Conservation (phyloP, 306 rosid species). For the Pachyrhizus erosus region DNA sequence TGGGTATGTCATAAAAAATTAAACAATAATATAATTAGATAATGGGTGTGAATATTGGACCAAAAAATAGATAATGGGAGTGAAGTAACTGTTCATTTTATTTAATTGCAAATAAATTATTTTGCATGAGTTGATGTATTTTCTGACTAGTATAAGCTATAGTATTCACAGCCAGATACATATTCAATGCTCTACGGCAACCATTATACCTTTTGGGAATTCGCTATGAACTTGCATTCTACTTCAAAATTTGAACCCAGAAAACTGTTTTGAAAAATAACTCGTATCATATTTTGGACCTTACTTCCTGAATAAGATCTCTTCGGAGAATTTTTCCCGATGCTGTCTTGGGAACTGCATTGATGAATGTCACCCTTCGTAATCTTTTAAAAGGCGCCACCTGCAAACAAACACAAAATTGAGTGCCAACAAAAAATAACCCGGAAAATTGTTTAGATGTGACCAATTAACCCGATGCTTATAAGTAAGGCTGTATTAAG, state of each 20-base stretch:
- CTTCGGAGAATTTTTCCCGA: constrained; percentile 92
- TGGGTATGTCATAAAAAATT: no score
- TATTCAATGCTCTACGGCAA: no score
- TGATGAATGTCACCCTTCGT: constrained; percentile 78
- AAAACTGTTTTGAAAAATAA: not conserved
- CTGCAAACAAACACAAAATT: constrained; percentile 49
- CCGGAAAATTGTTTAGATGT: not conserved
- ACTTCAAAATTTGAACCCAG: not conserved
- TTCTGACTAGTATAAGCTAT: not conserved
- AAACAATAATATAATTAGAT: not conserved
- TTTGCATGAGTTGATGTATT: not conserved
- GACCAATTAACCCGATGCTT: not conserved
- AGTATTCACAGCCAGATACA: not conserved
- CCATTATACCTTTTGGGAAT: not conserved
- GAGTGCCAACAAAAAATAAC: not conserved
- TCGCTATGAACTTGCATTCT: not conserved
- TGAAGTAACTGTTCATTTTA: not conserved
- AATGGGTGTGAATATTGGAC: not conserved
- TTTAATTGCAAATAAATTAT: not conserved
- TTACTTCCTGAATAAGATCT: constrained; percentile 77
- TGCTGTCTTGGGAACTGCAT: constrained; percentile 75
- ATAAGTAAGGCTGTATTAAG: no score
- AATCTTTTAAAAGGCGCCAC: constrained; percentile 90
- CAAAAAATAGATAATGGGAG: not conserved
- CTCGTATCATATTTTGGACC: constrained; percentile 63